Conservation (phyloP, 2,329 filamentous ascomycete species). For the Colletotrichum paranaense region DNA sequence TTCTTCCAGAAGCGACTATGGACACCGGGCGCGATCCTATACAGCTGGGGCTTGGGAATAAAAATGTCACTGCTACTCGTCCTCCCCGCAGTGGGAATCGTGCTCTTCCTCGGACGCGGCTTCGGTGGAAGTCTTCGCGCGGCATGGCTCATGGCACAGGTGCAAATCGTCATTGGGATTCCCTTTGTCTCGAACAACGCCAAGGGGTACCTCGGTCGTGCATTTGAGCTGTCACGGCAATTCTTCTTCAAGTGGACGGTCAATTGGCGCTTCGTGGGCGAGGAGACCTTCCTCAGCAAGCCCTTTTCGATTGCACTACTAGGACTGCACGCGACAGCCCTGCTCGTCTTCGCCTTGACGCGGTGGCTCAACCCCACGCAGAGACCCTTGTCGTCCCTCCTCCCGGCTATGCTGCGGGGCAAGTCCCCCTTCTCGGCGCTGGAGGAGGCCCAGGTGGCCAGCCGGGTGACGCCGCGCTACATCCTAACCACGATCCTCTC, state of each 20-base stretch:
- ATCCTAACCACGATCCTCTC: conserved; percentile 81
- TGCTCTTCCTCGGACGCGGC: conserved; percentile 81
- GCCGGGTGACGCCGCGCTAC: conserved; percentile 75
- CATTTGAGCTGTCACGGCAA: conserved; percentile 90
- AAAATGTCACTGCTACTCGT: conserved; percentile 94
- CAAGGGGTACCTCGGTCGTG: conserved; percentile 79
- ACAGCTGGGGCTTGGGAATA: conserved; percentile 84
- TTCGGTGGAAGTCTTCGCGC: conserved; percentile 73
- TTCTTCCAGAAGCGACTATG: conserved; percentile 80
- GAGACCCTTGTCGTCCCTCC: conserved; percentile 66
- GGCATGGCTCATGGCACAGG: conserved; percentile 76
- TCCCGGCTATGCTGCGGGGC: conserved; percentile 54
- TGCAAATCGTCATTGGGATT: conserved; percentile 75
- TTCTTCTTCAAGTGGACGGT: conserved; percentile 99
- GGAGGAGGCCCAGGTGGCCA: conserved; percentile 68
- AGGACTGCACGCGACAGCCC: conserved; percentile 71
- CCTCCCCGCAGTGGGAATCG: conserved; percentile 81
- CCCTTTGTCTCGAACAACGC: conserved; percentile 78
- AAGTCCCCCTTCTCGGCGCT: conserved; percentile 57
- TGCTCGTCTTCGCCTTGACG: conserved; percentile 72
- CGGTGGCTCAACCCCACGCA: conserved; percentile 80
- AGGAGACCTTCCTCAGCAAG: conserved; percentile 78
- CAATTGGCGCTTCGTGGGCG: conserved; percentile 96
- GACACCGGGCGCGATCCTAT: conserved; percentile 78
- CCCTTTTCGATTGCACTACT: conserved; percentile 77